These are phyloP conservation scores for Microdochium nivale DNA, from an alignment of 2,329 filamentous ascomycete genomes.

Conservation along the genomic window DNA sequence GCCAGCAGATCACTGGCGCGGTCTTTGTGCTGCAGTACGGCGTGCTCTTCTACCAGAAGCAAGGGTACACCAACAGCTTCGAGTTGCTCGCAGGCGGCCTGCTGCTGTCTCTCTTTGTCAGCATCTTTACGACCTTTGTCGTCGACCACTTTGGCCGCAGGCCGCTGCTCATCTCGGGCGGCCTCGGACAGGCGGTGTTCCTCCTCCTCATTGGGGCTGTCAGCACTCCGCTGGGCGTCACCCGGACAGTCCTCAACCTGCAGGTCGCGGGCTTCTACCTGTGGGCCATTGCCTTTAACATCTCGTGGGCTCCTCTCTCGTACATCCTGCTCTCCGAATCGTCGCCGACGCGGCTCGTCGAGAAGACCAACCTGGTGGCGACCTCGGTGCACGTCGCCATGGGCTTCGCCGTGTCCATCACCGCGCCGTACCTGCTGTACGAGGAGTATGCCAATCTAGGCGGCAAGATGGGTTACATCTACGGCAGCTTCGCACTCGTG, in stretches of 20 bases:
- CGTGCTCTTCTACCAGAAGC: conserved; percentile 18
- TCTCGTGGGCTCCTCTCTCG: conserved; percentile 19
- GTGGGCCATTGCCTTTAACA: conserved; percentile 13
- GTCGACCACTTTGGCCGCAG: conserved; percentile 16
- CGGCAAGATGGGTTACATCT: neutral
- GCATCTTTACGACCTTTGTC: conserved; percentile 13
- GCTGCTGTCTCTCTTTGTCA: neutral
- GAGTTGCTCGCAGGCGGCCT: conserved; percentile 1
- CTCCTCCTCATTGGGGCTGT: conserved; percentile 13
- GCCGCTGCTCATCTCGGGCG: conserved; percentile 15
- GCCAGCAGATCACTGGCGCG: conserved; percentile 23
- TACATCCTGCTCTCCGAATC: conserved; percentile 18
- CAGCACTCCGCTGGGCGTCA: conserved; percentile 2
- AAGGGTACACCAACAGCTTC: conserved; percentile 12
- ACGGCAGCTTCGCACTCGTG: neutral
- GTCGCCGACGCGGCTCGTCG: conserved; percentile 15
- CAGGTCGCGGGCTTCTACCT: conserved; percentile 15
- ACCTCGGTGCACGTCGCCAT: conserved; percentile 4
- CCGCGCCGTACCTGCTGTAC: neutral
- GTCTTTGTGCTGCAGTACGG: conserved; percentile 19
- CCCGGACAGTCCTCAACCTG: neutral
- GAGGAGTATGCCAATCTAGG: neutral
- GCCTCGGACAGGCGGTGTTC: conserved; percentile 13
- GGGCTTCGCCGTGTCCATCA: neutral
- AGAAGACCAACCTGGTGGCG: conserved; percentile 20